Evolutionary conservation across 306 rosid genomes (phyloP).

Genomic region (Clitoria ternatea): DNA sequence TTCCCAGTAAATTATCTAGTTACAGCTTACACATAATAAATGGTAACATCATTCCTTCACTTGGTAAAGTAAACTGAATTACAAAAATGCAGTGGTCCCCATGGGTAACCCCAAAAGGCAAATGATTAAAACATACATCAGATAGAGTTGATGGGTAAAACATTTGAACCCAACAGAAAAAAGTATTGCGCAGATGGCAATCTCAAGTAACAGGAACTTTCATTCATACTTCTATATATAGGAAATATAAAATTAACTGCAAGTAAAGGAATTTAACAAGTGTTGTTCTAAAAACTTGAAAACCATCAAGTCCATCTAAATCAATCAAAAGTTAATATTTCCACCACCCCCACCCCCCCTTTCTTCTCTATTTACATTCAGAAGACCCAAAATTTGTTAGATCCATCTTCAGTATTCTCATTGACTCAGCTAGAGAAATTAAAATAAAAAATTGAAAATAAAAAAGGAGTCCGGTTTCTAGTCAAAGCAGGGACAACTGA

Average conservation of each 20-base stretch:
- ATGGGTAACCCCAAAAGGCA: background rate
- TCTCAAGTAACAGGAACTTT: background rate
- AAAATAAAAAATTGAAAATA: too few relatives aligned
- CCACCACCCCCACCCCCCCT: too few relatives aligned
- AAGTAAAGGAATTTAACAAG: background rate
- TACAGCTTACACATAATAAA: background rate
- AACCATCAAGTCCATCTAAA: background rate
- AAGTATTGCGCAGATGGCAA: background rate
- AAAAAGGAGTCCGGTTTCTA: background rate
- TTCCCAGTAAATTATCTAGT: background rate
- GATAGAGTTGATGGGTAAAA: background rate
- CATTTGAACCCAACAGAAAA: background rate
- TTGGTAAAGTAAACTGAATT: background rate
- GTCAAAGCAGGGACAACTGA: constrained; percentile 11
- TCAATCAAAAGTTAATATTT: background rate
- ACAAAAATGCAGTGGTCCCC: background rate
- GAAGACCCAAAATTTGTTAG: background rate
- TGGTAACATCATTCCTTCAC: background rate
- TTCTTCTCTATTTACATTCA: background rate
- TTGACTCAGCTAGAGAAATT: background rate
- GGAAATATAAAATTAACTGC: background rate
- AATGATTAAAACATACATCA: background rate
- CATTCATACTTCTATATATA: background rate
- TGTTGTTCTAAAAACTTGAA: background rate
- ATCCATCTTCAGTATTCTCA: background rate